phyloP scores from a whole-genome alignment of 164 flowering plant genomes.

The Cinnamomum micranthum region DNA sequence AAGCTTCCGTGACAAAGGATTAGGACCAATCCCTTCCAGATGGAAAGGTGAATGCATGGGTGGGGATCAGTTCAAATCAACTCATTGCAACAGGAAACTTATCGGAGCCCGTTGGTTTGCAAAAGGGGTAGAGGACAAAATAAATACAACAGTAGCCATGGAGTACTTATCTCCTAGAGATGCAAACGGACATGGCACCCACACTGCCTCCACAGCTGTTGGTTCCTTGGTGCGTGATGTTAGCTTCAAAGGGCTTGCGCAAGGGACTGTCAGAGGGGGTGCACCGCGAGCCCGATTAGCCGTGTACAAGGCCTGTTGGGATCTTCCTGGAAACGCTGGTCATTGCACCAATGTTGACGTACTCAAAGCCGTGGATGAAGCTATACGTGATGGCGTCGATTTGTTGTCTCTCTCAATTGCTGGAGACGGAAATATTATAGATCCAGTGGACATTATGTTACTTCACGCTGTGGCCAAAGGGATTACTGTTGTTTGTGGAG shows the following conservation, averaged over 20 bases:
- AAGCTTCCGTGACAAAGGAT: constrained; percentile 12
- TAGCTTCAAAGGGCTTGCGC: constrained; percentile 4
- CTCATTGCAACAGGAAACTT: constrained; percentile 10
- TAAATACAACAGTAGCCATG: not conserved
- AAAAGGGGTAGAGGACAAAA: constrained; percentile 27
- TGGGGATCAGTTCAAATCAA: constrained; percentile 7
- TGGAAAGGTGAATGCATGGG: constrained; percentile 8
- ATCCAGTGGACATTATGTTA: constrained; percentile 27
- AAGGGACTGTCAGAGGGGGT: constrained; percentile 12
- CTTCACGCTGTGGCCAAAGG: constrained; percentile 51
- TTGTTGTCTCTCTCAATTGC: constrained; percentile 58
- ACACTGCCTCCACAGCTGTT: constrained; percentile 53
- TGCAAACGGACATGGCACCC: constrained; percentile 52
- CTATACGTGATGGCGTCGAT: constrained; percentile 63
- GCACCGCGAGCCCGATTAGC: constrained; percentile 8
- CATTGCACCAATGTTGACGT: constrained; percentile 8
- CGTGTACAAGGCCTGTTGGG: constrained; percentile 13
- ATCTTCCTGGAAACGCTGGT: not conserved
- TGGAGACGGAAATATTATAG: constrained; percentile 20
- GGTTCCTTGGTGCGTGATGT: constrained; percentile 39
- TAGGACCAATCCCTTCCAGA: constrained; percentile 8
- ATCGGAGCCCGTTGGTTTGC: constrained; percentile 6
- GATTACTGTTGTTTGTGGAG: constrained; percentile 34
- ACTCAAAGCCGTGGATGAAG: constrained; percentile 46
- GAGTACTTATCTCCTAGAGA: not conserved